phyloP scores from a whole-genome alignment of 2,329 filamentous ascomycete species.

The Ophidiomyces ophidiicola region DNA sequence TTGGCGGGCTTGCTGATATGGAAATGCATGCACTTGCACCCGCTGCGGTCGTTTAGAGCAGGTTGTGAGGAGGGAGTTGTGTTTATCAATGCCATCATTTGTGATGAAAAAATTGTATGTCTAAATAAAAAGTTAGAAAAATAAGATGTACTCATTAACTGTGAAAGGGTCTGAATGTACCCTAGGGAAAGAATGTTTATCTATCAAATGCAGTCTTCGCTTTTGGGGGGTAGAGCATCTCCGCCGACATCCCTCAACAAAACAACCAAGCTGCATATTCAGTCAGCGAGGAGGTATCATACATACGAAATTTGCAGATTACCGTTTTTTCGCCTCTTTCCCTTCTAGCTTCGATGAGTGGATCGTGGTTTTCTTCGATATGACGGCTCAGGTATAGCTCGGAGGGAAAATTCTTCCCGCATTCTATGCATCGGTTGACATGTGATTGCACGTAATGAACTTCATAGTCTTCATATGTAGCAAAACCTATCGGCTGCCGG shows the following conservation, averaged over 20 bases:
- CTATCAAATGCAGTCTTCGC: conserved; percentile 74
- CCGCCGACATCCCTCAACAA: conserved; percentile 76
- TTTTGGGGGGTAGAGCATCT: conserved; percentile 76
- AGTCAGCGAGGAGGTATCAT: too few relatives aligned
- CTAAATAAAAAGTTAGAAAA: conserved; percentile 19
- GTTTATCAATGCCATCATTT: conserved; percentile 77
- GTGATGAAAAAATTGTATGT: conserved; percentile 82
- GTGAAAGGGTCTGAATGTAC: conserved; percentile 20
- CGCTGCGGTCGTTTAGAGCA: conserved; percentile 23
- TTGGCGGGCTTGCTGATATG: conserved; percentile 26
- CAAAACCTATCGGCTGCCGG: conserved; percentile 55
- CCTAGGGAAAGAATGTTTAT: conserved; percentile 84
- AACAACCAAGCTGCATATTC: conserved; percentile 60
- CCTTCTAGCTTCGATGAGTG: conserved; percentile 56
- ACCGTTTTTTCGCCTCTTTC: conserved; percentile 81
- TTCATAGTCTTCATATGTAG: conserved; percentile 69
- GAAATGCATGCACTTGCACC: conserved; percentile 28
- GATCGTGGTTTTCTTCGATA: conserved; percentile 83
- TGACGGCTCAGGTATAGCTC: conserved; percentile 69
- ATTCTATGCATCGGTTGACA: conserved; percentile 73
- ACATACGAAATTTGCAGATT: too few relatives aligned
- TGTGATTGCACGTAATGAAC: conserved; percentile 72
- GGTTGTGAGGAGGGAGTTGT: conserved; percentile 60
- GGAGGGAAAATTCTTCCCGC: conserved; percentile 77
- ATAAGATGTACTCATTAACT: background rate